Conservation (phyloP, 2,329 filamentous ascomycete species). For the Rhytidhysteron rufulum region DNA sequence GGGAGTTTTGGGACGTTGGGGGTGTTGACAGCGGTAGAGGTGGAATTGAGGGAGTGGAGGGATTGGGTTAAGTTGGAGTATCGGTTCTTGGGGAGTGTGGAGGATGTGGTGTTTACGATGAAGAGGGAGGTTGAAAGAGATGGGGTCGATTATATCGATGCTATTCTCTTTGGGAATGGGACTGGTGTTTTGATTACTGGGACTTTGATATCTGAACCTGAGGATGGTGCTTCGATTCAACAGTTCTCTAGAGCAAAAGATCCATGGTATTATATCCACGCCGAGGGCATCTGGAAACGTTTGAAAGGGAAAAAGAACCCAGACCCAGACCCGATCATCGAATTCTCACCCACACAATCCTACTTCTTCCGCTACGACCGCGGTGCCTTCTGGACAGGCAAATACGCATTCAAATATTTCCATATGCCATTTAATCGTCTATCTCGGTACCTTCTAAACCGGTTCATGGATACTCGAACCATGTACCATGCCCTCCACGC, state of each 20-base stretch:
- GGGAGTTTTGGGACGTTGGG: conserved; percentile 61
- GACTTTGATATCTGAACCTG: conserved; percentile 48
- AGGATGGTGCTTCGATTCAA: conserved; percentile 26
- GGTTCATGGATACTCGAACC: conserved; percentile 58
- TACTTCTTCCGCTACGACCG: conserved; percentile 63
- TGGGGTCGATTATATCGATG: conserved; percentile 64
- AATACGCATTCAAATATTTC: conserved; percentile 60
- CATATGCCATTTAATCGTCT: conserved; percentile 56
- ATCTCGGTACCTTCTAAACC: conserved; percentile 57
- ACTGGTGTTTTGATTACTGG: conserved; percentile 61
- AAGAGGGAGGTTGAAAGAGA: conserved; percentile 46
- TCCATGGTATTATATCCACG: conserved; percentile 73
- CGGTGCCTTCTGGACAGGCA: conserved; percentile 62
- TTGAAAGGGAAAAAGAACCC: conserved; percentile 4
- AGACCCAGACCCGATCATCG: conserved; percentile 20
- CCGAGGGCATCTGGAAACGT: conserved; percentile 30
- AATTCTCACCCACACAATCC: conserved; percentile 46
- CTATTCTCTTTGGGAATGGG: conserved; percentile 57
- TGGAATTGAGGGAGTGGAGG: conserved; percentile 53
- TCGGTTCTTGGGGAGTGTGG: background rate
- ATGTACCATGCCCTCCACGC: conserved; percentile 62
- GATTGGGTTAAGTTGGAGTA: conserved; percentile 61
- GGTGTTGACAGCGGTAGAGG: conserved; percentile 57
- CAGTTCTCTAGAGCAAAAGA: conserved; percentile 58
- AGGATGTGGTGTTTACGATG: no score